Evolutionary conservation across 148 eudicot genomes (phyloP).

Genomic region (Rhododendron ovatum): DNA sequence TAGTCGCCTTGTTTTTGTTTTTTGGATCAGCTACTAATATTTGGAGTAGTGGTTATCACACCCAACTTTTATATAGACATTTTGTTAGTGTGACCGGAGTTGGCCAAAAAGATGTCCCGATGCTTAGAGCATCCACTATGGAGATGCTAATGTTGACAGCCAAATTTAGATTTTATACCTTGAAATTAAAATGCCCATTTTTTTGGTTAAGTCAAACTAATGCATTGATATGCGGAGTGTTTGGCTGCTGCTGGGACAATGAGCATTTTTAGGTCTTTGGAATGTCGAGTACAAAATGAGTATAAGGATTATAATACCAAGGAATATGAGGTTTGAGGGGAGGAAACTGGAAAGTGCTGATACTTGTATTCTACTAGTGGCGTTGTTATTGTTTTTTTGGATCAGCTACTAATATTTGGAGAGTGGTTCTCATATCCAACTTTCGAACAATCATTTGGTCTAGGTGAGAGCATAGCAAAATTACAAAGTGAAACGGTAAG

Average conservation of each 20-base stretch:
- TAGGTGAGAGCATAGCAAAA: too few species aligned
- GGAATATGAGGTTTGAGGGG: not conserved
- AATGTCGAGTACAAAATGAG: not conserved
- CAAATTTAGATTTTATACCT: too few species aligned
- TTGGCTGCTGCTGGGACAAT: not conserved
- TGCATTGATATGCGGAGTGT: not conserved
- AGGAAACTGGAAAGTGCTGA: not conserved
- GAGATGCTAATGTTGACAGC: too few species aligned
- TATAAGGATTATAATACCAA: not conserved
- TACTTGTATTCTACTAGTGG: not conserved
- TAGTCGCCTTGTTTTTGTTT: not conserved
- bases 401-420: not conserved
- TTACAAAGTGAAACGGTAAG: too few species aligned
- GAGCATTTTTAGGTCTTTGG: not conserved
- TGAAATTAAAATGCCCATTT: too few species aligned
- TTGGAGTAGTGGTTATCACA: not conserved
- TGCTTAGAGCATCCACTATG: too few species aligned
- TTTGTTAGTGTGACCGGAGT: not conserved
- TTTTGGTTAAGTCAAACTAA: too few species aligned
- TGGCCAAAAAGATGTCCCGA: too few species aligned
- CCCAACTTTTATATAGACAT: too few species aligned
- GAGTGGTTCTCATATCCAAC: not conserved
- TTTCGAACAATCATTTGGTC: too few species aligned
- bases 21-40: not conserved
- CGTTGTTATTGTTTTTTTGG: not conserved